Evolutionary conservation across 139 green algal genomes (phyloP), one percentile per base, ranked within the genome.

Genomic region (Chlorella sp.): DNA sequence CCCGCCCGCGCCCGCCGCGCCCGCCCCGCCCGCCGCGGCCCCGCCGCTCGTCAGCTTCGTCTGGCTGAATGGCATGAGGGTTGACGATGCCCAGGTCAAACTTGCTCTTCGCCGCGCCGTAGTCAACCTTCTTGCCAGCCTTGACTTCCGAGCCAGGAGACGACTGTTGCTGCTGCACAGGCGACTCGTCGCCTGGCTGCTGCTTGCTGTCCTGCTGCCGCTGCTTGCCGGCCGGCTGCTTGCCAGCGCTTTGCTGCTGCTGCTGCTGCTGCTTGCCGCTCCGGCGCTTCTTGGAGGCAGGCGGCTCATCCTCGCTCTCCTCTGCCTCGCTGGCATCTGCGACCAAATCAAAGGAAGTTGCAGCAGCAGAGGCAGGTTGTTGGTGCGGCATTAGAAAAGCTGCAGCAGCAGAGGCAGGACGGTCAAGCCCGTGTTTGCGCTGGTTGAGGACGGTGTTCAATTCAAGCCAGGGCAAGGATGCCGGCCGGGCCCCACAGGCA

Each of bases 71-170:
- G 15, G 69, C 34, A 26, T 76, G 70, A 6, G 60, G 70, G 60
- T 63, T 68, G 26, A 81, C 38, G 7, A 89, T 84, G 12, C 86
- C 86, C n/a, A 86, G 60, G 69, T 86, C 72, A 38, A 78, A 88
- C 47, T 85, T 82, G 28, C 25, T 41, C 30, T 44, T 60, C 28
- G 69, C 74, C 26, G 73, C 74, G 15, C 2, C 28, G 3, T 70
- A 78, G 34, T 88, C 81, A 16, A 88, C 70, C 0, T 3, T 12
- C 21, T 32, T 23, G 12, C 5, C 68, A 4, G 41, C 25, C 41
- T 17, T 25, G 9, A 26, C 47, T 60, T 57, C 60, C 12, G 60
- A 60, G 44, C 80, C 67, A 32, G 41, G 34, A 32, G 71, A 16
- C 26, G 78, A 47, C 75, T 68, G 7, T 64, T 71, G 20, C 56